A percentile compares a stretch with the other conserved stretches of the same genome.
phyloP scores from a whole-genome alignment of 1,139 yeast genomes.

The Taphrina wiesneri region DNA sequence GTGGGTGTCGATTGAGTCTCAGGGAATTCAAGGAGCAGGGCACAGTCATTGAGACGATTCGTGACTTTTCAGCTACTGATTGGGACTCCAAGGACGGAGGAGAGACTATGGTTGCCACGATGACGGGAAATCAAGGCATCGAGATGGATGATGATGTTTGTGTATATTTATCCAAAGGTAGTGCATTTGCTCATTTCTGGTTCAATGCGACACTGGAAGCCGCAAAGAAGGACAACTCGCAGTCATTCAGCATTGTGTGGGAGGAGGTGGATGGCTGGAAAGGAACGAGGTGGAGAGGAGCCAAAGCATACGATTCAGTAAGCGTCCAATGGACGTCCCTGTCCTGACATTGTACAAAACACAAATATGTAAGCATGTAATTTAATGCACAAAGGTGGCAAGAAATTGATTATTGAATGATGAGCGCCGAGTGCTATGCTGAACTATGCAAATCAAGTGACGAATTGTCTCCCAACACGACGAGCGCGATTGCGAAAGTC shows the following conservation, averaged over 20 bases:
- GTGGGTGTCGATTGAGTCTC: conserved; percentile 43
- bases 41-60: conserved; percentile 38
- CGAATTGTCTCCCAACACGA: neutral
- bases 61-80: conserved; percentile 37
- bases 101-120: conserved; percentile 12
- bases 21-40: conserved; percentile 41
- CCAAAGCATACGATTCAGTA: conserved; percentile 54
- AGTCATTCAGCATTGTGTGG: conserved; percentile 51
- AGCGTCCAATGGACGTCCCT: conserved; percentile 48
- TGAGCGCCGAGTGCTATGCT: neutral
- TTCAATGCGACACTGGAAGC: conserved; percentile 47
- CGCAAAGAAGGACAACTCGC: conserved; percentile 33
- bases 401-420: too few relatives aligned
- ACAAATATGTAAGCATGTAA: too few relatives aligned
- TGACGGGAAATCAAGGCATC: conserved; percentile 25
- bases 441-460: neutral
- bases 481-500: conserved; percentile 7
- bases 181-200: conserved; percentile 42
- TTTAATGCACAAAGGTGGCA: too few relatives aligned
- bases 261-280: conserved; percentile 67
- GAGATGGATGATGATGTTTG: conserved; percentile 39
- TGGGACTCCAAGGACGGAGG: neutral
- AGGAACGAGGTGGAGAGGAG: conserved; percentile 61
- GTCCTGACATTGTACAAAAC: neutral
- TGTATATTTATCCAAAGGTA: conserved; percentile 37